Base-by-base conservation (phyloP, 225 moss, liverwort and hornwort species). In the Physcomitrium patens region DNA sequence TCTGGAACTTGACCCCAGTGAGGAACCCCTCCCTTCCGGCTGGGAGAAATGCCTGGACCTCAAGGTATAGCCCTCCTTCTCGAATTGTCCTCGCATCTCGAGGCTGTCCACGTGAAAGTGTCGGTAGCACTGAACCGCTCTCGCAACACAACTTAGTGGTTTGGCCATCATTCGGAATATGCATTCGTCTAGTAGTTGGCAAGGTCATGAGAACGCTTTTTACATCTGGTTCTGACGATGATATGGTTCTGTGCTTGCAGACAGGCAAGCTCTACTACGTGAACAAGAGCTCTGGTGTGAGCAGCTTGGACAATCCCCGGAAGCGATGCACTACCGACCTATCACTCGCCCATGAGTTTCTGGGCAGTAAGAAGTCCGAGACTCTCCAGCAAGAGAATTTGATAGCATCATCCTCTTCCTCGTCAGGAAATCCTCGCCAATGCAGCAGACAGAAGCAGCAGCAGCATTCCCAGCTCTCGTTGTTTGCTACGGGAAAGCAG, bases 31-130 rank as follows among this genome's bases (percentile, higher is more conserved):
- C 0, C 90, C 87, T 3, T 69, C 75, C 14, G 87, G 83, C 47
- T 90, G 90, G 90, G 87, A 90, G 81, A 90, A 87, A 53, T 87
- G 90, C 59, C 74, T 90, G 37, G 85, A 90, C 77, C 77, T 90
- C 15, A 72, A 87, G 90, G 90, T 90, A 9, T 24, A 50, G 46
- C 9, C 17, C 5, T 4, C 0, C 37, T 18, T 47, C 17, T 26
- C 23, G 72, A 72, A 62, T 62, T 61, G 71, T 37, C 31, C 31
- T 37, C 31, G 31, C 31, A 37, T 37, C 48, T 10, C 48, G 12
- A 11, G 11, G 12, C 48, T 49, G 11, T 11, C 12, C 8, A 49
- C 15, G 11, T 15, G 11, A 11, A 5, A 11, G 2, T 49, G 0
- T 49, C 48, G 1, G 48, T 15, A 13, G 15, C 3, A 49, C 15